Conservation (phyloP, 768 basidiomycete species). For the Hebeloma cylindrosporum region DNA sequence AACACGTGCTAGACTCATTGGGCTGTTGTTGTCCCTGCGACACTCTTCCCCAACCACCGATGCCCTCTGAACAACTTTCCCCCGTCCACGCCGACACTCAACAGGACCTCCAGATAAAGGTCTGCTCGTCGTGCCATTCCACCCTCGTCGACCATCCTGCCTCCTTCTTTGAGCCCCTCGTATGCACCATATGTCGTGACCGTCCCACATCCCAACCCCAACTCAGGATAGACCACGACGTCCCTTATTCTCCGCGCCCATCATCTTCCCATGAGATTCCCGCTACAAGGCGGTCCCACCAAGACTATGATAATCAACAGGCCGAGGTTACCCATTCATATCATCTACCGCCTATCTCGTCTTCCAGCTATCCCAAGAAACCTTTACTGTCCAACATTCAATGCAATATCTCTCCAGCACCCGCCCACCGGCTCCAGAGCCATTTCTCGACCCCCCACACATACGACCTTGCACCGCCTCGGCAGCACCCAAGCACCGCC, state of each 20-base stretch:
- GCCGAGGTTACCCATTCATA: background rate
- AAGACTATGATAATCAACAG: background rate
- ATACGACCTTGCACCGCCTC: slow-evolving; percentile 9
- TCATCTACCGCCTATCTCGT: background rate
- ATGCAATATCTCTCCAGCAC: slow-evolving; percentile 20
- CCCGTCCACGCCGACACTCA: slow-evolving; percentile 25
- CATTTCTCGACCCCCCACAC: slow-evolving; percentile 8
- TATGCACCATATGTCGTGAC: slow-evolving; percentile 51
- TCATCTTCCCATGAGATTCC: slow-evolving; percentile 18
- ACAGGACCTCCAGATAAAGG: slow-evolving; percentile 37
- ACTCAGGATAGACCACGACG: slow-evolving; percentile 20
- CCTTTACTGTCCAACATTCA: slow-evolving; percentile 23
- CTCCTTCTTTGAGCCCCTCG: slow-evolving; percentile 33
- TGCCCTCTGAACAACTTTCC: slow-evolving; percentile 54
- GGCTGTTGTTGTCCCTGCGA: slow-evolving; percentile 5
- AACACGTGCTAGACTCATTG: slow-evolving; percentile 17
- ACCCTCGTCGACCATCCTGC: slow-evolving; percentile 37
- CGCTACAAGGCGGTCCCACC: slow-evolving; percentile 21
- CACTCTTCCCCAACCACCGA: slow-evolving; percentile 27
- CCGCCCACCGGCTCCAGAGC: slow-evolving; percentile 13
- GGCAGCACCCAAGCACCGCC: slow-evolving; percentile 12
- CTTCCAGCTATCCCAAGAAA: slow-evolving; percentile 25
- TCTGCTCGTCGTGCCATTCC: slow-evolving; percentile 46
- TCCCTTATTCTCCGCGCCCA: slow-evolving; percentile 15
- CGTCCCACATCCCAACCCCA: slow-evolving; percentile 25